Percentiles rank a stretch among this genome's conserved stretches.
Evolutionary conservation across 768 basidiomycete genomes (phyloP).

Genomic region (Termitomyces bulborhizus): DNA sequence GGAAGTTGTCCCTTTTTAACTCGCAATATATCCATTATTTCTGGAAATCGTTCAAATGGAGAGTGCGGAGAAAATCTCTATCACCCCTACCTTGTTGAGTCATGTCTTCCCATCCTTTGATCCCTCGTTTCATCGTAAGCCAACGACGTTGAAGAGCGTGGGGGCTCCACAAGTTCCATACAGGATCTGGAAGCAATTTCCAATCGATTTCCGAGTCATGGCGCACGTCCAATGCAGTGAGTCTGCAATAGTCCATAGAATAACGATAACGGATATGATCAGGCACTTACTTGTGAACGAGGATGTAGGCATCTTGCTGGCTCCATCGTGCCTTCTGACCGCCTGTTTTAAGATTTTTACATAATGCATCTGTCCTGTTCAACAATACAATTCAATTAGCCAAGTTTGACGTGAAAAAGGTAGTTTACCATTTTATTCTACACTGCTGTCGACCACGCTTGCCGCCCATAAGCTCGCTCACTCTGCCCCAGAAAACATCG

Average conservation of each 20-base stretch:
- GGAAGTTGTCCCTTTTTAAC: constrained; percentile 66
- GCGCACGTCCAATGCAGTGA: constrained; percentile 66
- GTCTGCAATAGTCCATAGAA: constrained; percentile 30
- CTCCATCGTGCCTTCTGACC: constrained; percentile 72
- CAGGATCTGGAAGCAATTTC: constrained; percentile 65
- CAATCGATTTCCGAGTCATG: constrained; percentile 85
- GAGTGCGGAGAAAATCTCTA: neutral
- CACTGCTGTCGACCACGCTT: constrained; percentile 78
- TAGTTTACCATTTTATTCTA: constrained; percentile 73
- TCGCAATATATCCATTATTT: constrained; percentile 77
- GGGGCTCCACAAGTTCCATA: constrained; percentile 84
- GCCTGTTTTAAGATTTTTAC: constrained; percentile 65
- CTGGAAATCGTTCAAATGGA: constrained; percentile 27
- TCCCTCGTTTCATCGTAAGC: constrained; percentile 70
- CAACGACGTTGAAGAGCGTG: constrained; percentile 76
- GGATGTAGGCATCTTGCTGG: constrained; percentile 68
- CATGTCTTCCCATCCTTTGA: constrained; percentile 79
- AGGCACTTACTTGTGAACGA: constrained; percentile 67
- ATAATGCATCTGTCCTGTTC: constrained; percentile 69
- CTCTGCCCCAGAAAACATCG: constrained; percentile 79
- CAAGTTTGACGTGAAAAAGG: neutral
- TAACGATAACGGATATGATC: neutral
- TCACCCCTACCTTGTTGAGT: constrained; percentile 56
- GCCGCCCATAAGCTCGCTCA: constrained; percentile 72
- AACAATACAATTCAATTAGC: neutral